A percentile compares a stretch with the other conserved stretches of the same genome.
phyloP scores from a whole-genome alignment of 495 filamentous ascomycete genomes.

The Neurospora tetrasperma region DNA sequence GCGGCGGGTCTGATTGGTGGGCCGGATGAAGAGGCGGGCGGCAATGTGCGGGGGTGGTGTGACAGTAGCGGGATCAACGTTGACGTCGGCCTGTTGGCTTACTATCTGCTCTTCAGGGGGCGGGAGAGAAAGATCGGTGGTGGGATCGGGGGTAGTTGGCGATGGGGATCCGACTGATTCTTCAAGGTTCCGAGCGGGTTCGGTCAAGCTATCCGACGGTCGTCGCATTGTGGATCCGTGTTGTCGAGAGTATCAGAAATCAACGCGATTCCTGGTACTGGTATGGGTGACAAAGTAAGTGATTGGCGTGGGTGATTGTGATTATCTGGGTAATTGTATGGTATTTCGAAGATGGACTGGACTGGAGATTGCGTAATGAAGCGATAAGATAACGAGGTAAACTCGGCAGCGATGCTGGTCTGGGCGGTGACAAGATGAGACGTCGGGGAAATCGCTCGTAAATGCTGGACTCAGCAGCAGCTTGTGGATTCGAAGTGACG shows the following conservation, averaged over 20 bases:
- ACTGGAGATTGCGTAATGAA: background rate
- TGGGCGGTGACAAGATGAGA: background rate
- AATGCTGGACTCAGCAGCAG: background rate
- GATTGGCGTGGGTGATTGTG: background rate
- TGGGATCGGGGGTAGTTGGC: constrained; percentile 20
- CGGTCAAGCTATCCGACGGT: constrained; percentile 32
- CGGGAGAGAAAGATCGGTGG: constrained; percentile 25
- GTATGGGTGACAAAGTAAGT: background rate
- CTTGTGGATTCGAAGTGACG: background rate
- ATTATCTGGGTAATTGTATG: background rate
- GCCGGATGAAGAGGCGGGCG: constrained; percentile 66
- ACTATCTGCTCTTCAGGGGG: constrained; percentile 26
- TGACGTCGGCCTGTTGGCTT: constrained; percentile 8
- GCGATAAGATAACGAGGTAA: background rate
- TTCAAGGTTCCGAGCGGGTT: constrained; percentile 35
- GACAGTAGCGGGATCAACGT: constrained; percentile 32
- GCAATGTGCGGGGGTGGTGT: constrained; percentile 75
- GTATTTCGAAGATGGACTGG: background rate
- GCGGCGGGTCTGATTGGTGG: constrained; percentile 53
- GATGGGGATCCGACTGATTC: constrained; percentile 32
- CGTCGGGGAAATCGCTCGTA: background rate
- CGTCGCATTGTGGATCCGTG: constrained; percentile 27
- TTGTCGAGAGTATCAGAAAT: background rate
- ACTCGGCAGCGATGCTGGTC: background rate
- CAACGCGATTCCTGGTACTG: background rate